A percentile compares a stretch with the other conserved stretches of the same genome.
Conservation (phyloP, 768 basidiomycete genomes). For the Udeniomyces megalosporus region DNA sequence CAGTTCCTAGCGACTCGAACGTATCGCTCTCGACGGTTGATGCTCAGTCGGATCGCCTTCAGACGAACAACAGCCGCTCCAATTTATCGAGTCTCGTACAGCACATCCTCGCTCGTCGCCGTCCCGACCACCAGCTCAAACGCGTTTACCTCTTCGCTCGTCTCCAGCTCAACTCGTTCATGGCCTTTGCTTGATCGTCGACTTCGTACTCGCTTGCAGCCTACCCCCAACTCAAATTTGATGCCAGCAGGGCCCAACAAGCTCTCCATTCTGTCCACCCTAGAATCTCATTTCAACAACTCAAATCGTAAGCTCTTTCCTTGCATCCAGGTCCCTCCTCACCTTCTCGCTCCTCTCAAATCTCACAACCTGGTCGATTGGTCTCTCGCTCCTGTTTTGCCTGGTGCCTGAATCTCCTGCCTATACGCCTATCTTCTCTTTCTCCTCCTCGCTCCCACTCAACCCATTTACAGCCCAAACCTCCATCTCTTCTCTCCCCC, state of each 20-base stretch:
- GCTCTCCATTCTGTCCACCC: too few relatives aligned
- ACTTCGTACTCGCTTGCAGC: too few relatives aligned
- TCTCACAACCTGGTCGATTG: not conserved
- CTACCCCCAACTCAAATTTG: too few relatives aligned
- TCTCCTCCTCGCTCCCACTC: not conserved
- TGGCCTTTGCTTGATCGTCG: too few relatives aligned
- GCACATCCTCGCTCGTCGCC: too few relatives aligned
- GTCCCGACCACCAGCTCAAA: not conserved
- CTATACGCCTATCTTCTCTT: not conserved
- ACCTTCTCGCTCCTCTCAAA: not conserved
- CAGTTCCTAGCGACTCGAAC: not conserved
- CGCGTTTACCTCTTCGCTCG: too few relatives aligned
- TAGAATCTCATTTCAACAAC: conserved; percentile 12
- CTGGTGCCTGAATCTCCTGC: not conserved
- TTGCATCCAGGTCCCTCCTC: not conserved
- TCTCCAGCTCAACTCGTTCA: too few relatives aligned
- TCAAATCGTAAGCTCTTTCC: not conserved
- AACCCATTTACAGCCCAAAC: not conserved
- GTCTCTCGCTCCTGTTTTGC: not conserved
- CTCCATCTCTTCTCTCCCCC: not conserved
- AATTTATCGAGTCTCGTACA: too few relatives aligned
- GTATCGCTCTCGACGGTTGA: not conserved
- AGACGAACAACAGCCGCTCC: too few relatives aligned
- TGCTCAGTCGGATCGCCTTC: not conserved
- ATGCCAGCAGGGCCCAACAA: too few relatives aligned